Conservation (phyloP, 2,329 filamentous ascomycete species). For the Xylaria multiplex region DNA sequence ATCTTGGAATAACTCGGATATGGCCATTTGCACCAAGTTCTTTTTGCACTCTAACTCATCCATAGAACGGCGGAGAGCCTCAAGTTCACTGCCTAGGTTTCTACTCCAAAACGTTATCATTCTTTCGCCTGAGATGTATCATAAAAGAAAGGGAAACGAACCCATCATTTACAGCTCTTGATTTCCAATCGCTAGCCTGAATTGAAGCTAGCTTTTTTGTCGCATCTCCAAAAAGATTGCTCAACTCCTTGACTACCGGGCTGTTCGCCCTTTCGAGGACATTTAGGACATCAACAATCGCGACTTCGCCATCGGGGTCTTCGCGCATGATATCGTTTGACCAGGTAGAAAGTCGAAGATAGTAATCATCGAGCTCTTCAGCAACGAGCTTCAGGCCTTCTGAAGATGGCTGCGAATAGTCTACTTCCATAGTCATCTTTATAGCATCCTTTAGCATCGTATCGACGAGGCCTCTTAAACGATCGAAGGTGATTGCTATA, state of each 20-base stretch:
- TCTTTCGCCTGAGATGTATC: background rate
- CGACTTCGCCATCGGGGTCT: slow-evolving; percentile 1
- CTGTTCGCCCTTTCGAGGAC: background rate
- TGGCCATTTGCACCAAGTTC: background rate
- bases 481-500: background rate
- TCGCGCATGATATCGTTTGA: slow-evolving; percentile 5
- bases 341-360: background rate
- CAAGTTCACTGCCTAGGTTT: background rate
- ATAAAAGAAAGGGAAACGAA: background rate
- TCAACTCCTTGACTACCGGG: background rate
- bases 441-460: slow-evolving; percentile 1
- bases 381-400: slow-evolving; percentile 1
- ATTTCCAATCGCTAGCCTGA: background rate
- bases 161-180: background rate
- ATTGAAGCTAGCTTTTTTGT: background rate
- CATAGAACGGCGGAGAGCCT: background rate
- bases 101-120: background rate
- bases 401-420: background rate
- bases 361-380: background rate
- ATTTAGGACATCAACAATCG: slow-evolving; percentile 1
- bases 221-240: background rate
- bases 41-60: background rate
- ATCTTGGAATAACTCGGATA: background rate
- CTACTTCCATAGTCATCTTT: background rate
- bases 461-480: background rate